Conservation (phyloP, 2,329 filamentous ascomycete species). For the Neonectria sp. region DNA sequence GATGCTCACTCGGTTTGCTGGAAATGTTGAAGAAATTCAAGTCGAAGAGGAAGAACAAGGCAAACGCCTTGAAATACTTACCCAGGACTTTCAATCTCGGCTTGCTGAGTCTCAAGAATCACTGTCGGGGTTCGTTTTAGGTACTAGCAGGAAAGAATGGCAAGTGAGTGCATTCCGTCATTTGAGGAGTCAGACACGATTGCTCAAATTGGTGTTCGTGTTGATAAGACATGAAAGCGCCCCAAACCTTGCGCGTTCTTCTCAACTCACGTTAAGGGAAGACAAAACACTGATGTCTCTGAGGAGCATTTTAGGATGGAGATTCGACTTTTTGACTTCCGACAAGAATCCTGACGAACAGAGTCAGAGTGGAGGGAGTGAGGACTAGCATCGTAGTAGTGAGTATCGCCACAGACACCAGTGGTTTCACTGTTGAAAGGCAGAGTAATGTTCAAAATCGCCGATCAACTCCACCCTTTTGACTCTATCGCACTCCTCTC, state of each 20-base stretch:
- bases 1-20: neutral
- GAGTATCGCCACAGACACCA: neutral
- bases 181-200: neutral
- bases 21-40: constrained; percentile 5
- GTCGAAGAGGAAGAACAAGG: constrained; percentile 4
- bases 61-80: neutral
- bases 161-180: constrained; percentile 10
- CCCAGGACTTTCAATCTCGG: neutral
- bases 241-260: neutral
- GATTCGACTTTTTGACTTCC: neutral
- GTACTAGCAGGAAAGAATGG: constrained; percentile 7
- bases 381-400: neutral
- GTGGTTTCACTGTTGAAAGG: too few relatives aligned
- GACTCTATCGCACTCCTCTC: too few relatives aligned
- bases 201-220: neutral
- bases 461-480: too few relatives aligned
- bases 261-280: neutral
- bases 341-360: neutral
- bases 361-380: neutral
- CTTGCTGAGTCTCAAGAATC: neutral
- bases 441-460: too few relatives aligned
- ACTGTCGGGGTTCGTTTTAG: neutral
- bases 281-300: neutral
- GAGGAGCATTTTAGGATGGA: neutral
- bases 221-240: constrained; percentile 1